Conservation (phyloP, 768 basidiomycete species). For the Psilocybe azurescens region DNA sequence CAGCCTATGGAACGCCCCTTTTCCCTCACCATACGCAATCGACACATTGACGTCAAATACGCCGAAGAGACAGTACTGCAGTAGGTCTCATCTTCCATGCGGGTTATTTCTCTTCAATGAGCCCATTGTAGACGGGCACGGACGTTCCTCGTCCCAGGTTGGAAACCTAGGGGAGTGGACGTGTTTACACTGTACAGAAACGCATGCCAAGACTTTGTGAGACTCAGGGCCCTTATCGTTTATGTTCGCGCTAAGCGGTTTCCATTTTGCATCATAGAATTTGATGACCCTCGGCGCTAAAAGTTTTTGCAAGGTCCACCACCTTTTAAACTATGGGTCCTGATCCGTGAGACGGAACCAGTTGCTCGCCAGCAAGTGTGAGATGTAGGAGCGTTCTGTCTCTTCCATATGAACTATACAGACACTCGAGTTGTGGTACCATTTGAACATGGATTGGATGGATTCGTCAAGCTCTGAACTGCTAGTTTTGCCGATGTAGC, state of each 20-base stretch:
- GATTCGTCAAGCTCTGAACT: conserved; percentile 19
- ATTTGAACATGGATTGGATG: conserved; percentile 16
- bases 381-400: neutral
- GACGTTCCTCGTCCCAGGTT: neutral
- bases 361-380: neutral
- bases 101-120: conserved; percentile 4
- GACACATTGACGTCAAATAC: conserved; percentile 12
- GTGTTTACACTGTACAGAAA: neutral
- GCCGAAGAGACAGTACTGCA: conserved; percentile 15
- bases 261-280: conserved; percentile 11
- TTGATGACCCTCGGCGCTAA: conserved; percentile 13
- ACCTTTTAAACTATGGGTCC: conserved; percentile 14
- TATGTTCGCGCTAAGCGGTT: neutral
- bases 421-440: conserved; percentile 10
- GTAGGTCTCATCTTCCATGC: conserved; percentile 12
- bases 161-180: neutral
- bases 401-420: conserved; percentile 12
- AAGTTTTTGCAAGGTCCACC: conserved; percentile 18
- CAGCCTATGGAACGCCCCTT: conserved; percentile 13
- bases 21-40: conserved; percentile 16
- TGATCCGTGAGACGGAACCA: neutral
- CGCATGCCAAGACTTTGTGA: too few species aligned
- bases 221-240: conserved; percentile 11
- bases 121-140: conserved; percentile 11
- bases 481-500: conserved; percentile 16